phyloP scores from a whole-genome alignment of 108 stramenopile genomes.

The Nitzschia sp. region DNA sequence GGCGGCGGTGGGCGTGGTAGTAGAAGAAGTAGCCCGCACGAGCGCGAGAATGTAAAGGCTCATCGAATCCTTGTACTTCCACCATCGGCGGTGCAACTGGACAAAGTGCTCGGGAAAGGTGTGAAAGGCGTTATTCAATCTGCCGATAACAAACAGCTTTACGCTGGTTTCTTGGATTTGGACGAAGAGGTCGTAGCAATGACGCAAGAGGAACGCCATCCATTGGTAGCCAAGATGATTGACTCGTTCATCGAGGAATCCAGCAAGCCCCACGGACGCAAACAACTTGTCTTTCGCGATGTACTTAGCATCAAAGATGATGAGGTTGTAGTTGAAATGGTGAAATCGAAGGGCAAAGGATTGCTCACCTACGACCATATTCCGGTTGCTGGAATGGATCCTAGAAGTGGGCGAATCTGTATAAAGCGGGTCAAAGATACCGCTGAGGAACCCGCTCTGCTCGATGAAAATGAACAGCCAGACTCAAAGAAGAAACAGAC shows the following conservation, averaged over 20 bases:
- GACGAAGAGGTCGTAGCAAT: slow-evolving; percentile 48
- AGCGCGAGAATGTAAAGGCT: slow-evolving; percentile 75
- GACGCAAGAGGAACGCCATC: slow-evolving; percentile 58
- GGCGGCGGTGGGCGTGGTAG: slow-evolving; percentile 34
- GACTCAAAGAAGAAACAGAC: slow-evolving; percentile 22
- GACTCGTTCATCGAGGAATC: slow-evolving; percentile 51
- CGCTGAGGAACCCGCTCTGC: neutral
- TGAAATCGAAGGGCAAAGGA: slow-evolving; percentile 37
- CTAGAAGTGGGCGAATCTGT: slow-evolving; percentile 41
- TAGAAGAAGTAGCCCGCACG: slow-evolving; percentile 36
- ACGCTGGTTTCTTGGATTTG: slow-evolving; percentile 60
- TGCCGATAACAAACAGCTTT: slow-evolving; percentile 59
- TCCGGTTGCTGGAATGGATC: slow-evolving; percentile 18
- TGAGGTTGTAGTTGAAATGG: slow-evolving; percentile 56
- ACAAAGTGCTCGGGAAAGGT: slow-evolving; percentile 51
- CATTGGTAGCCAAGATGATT: slow-evolving; percentile 63
- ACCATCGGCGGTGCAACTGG: slow-evolving; percentile 46
- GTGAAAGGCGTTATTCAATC: slow-evolving; percentile 57
- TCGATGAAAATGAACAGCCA: slow-evolving; percentile 11
- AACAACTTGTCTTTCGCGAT: slow-evolving; percentile 60
- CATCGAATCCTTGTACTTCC: slow-evolving; percentile 68
- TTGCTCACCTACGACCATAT: slow-evolving; percentile 44
- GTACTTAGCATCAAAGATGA: slow-evolving; percentile 58
- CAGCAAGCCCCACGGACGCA: slow-evolving; percentile 40
- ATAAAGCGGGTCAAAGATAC: slow-evolving; percentile 42